These are phyloP conservation scores for Pleurotus platypus DNA, from an alignment of 768 basidiomycete species.

Conservation along the genomic window DNA sequence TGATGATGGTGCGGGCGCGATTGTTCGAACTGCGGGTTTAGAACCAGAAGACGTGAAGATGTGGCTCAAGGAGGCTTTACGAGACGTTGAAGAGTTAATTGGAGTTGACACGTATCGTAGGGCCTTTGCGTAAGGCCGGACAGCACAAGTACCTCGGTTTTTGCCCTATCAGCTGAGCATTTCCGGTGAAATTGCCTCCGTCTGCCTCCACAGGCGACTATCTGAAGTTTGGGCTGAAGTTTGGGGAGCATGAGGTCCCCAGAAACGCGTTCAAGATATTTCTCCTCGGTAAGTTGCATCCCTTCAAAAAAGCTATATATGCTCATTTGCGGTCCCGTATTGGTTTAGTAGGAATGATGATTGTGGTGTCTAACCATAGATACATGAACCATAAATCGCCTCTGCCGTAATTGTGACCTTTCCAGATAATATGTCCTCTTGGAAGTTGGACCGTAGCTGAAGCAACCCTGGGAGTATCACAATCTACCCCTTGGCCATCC, in stretches of 20 bases:
- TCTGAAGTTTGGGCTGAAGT: too few relatives aligned
- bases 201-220: too few relatives aligned
- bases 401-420: too few relatives aligned
- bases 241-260: too few relatives aligned
- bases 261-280: too few relatives aligned
- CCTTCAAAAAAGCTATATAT: not conserved
- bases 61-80: slow-evolving; percentile 63
- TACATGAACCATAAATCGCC: too few relatives aligned
- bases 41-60: slow-evolving; percentile 72
- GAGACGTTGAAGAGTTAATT: slow-evolving; percentile 45
- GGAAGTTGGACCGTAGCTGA: too few relatives aligned
- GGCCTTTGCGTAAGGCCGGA: slow-evolving; percentile 44
- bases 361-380: not conserved
- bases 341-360: not conserved
- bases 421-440: too few relatives aligned
- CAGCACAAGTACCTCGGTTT: not conserved
- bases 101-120: slow-evolving; percentile 64
- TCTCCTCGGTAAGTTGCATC: too few relatives aligned
- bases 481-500: too few relatives aligned
- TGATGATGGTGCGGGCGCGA: slow-evolving; percentile 36
- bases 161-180: not conserved
- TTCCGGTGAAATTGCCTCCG: too few relatives aligned
- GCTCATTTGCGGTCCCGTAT: not conserved
- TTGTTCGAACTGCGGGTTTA: slow-evolving; percentile 72
- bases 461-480: too few relatives aligned